phyloP scores from a whole-genome alignment of 2,329 filamentous ascomycete genomes.

The Aureobasidium sp. region DNA sequence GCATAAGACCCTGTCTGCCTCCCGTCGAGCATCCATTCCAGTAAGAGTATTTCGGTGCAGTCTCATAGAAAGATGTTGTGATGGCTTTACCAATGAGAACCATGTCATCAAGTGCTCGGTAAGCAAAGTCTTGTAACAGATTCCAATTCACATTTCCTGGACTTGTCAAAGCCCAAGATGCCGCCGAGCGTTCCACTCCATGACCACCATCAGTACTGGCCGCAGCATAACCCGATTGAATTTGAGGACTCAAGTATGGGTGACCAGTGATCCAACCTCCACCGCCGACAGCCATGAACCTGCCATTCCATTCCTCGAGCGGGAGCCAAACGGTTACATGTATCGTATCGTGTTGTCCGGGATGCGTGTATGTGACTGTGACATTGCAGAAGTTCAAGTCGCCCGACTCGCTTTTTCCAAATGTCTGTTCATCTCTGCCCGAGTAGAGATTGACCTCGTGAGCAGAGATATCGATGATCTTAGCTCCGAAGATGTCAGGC shows the following conservation, averaged over 20 bases:
- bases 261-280: constrained; percentile 26
- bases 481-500: neutral
- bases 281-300: constrained; percentile 32
- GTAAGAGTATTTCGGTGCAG: constrained; percentile 27
- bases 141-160: constrained; percentile 27
- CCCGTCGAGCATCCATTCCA: constrained; percentile 31
- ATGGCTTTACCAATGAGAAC: constrained; percentile 25
- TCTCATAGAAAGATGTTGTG: constrained; percentile 24
- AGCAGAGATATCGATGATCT: neutral
- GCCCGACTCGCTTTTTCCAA: neutral
- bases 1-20: constrained; percentile 29
- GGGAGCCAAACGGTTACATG: constrained; percentile 27
- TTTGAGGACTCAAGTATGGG: constrained; percentile 13
- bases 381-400: constrained; percentile 26
- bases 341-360: constrained; percentile 26
- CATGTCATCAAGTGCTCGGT: constrained; percentile 26
- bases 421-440: neutral
- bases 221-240: constrained; percentile 19
- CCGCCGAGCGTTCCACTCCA: neutral
- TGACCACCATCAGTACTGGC: constrained; percentile 23
- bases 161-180: constrained; percentile 19
- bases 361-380: constrained; percentile 31
- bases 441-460: neutral
- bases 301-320: constrained; percentile 24
- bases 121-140: constrained; percentile 27